Percentiles rank a stretch among this genome's conserved stretches.
These are phyloP conservation scores for Bryoglossum gracile DNA, from an alignment of 495 filamentous ascomycete species.

Conservation along the genomic window DNA sequence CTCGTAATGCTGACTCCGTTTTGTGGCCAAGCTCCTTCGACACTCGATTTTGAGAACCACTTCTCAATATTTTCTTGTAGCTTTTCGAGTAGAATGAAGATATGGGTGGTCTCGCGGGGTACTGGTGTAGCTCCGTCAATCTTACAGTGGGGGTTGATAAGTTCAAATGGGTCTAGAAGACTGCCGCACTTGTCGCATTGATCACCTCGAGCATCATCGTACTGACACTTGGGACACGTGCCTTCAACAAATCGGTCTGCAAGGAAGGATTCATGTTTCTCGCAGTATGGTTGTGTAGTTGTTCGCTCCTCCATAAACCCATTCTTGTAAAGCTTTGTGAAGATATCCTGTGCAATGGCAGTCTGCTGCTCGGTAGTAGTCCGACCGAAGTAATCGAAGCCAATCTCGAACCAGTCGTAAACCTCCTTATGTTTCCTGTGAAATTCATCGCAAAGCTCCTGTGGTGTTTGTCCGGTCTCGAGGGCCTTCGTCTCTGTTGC, in stretches of 20 bases:
- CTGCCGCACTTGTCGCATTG: conserved; percentile 80
- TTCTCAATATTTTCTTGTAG: conserved; percentile 63
- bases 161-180: conserved; percentile 68
- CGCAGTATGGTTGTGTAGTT: conserved; percentile 75
- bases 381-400: conserved; percentile 77
- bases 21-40: conserved; percentile 51
- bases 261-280: conserved; percentile 74
- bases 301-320: conserved; percentile 77
- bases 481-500: conserved; percentile 75
- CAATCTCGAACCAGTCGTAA: conserved; percentile 83
- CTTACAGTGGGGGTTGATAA: conserved; percentile 63
- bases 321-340: conserved; percentile 62
- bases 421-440: conserved; percentile 74
- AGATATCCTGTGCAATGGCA: conserved; percentile 78
- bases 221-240: conserved; percentile 72
- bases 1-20: conserved; percentile 48
- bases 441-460: conserved; percentile 76
- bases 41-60: conserved; percentile 53
- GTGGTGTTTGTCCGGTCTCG: conserved; percentile 51
- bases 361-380: conserved; percentile 79
- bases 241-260: conserved; percentile 94
- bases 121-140: conserved; percentile 74
- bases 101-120: conserved; percentile 49
- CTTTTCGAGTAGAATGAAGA: conserved; percentile 70
- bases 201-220: conserved; percentile 70